A percentile compares a stretch with the other conserved stretches of the same genome.
Conservation (phyloP, 495 filamentous ascomycete species). For the Thozetella sp. region DNA sequence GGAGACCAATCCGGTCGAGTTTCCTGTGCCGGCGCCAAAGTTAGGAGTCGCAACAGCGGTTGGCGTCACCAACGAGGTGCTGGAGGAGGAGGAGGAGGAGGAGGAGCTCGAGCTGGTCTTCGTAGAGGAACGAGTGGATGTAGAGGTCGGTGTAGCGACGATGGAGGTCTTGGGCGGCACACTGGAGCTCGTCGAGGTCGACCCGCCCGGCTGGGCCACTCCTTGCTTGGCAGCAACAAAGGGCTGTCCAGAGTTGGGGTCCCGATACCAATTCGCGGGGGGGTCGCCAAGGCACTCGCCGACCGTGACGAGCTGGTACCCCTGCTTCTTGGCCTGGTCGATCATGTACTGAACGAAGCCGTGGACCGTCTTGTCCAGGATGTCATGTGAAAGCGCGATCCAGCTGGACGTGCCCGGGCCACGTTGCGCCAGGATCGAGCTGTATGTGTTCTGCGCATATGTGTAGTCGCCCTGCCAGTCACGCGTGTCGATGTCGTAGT, state of each 20-base stretch:
- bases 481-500: conserved; percentile 70
- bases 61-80: neutral
- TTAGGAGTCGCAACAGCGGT: neutral
- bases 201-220: neutral
- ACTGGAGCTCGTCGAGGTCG: neutral
- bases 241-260: conserved; percentile 14
- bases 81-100: neutral
- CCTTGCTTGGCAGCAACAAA: neutral
- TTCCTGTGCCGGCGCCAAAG: neutral
- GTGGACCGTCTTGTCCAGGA: conserved; percentile 64
- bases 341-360: conserved; percentile 67
- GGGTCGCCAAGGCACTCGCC: conserved; percentile 38
- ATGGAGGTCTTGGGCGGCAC: neutral
- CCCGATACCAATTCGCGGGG: conserved; percentile 46
- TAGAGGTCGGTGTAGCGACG: neutral
- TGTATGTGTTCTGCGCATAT: conserved; percentile 51
- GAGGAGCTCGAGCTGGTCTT: neutral
- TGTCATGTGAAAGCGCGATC: conserved; percentile 60
- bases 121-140: too few relatives aligned
- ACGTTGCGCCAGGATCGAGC: conserved; percentile 45
- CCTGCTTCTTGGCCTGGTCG: conserved; percentile 44
- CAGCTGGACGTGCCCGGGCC: conserved; percentile 24
- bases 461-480: conserved; percentile 62
- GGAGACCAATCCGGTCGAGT: neutral
- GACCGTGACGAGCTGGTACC: conserved; percentile 46